phyloP scores from a whole-genome alignment of 2,329 filamentous ascomycete genomes.

The Pleomassaria siparia region DNA sequence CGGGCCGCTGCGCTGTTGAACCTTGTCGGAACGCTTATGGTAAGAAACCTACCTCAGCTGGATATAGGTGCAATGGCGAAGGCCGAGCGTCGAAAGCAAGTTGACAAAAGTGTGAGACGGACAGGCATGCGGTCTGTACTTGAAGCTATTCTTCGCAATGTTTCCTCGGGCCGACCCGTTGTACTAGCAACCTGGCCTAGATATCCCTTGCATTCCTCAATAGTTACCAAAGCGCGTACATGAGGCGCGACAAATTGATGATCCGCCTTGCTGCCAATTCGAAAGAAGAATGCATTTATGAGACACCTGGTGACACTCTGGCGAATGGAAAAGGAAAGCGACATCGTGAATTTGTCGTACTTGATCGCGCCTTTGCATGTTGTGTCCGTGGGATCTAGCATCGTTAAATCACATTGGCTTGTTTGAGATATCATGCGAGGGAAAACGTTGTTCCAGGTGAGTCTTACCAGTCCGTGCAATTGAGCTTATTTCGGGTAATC shows the following conservation, averaged over 20 bases:
- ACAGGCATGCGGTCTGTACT: conserved; percentile 11
- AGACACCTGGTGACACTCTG: conserved; percentile 25
- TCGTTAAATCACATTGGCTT: conserved; percentile 7
- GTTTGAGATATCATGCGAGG: neutral
- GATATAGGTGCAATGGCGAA: neutral
- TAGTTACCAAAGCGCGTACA: conserved; percentile 29
- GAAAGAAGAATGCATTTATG: conserved; percentile 18
- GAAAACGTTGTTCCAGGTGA: neutral
- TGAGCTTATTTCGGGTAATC: conserved; percentile 62
- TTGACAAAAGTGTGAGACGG: neutral
- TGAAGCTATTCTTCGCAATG: conserved; percentile 10
- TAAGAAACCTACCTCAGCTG: neutral
- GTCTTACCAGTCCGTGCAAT: conserved; percentile 16
- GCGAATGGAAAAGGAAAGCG: conserved; percentile 12
- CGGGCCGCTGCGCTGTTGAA: neutral
- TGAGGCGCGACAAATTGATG: conserved; percentile 16
- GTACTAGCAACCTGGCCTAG: conserved; percentile 37
- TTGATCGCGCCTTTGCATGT: conserved; percentile 4
- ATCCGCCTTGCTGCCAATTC: conserved; percentile 20
- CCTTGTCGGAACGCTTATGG: neutral
- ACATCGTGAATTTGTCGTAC: conserved; percentile 7
- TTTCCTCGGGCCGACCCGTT: conserved; percentile 6
- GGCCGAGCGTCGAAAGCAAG: neutral
- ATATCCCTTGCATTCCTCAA: conserved; percentile 29
- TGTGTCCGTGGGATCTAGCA: neutral